Base-by-base conservation (phyloP, 192 early-diverging fungal species). In the Kickxella alabastrina region DNA sequence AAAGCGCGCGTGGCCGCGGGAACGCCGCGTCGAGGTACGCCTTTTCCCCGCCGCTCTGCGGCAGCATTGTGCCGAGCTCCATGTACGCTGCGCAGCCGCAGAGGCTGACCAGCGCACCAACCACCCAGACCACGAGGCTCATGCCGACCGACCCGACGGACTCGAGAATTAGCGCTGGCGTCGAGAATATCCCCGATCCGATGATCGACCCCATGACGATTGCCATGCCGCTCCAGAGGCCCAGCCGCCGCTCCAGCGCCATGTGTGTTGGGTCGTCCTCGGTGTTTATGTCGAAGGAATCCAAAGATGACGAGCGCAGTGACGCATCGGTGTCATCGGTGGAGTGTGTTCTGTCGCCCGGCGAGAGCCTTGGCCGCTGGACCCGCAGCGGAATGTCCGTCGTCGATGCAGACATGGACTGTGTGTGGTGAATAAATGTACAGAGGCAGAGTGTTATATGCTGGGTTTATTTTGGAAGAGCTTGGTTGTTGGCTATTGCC, bases 21-120 rank as follows among this genome's bases (percentile, higher is more conserved):
- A 68, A 83, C n/a, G 68, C 68, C 28, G 67, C 58, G 13, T 73
- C 78, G 38, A 83, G 68, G 46, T 83, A 83, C 52, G 78, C 78
- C 68, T 82, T 73, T 56, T 85, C 84, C 18, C 84, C 84, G 10
- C 84, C 84, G 47, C 75, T 78, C 2, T 56, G 39, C 3, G 71
- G 68, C 26, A 82, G 47, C 79, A 80, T 78, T 0, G 77, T 77
- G 9, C 80, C 80, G 10, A 80, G 55, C 55, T 80, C 79, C 49
- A 82, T 59, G 25, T 80, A 80, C 28, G 65, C 56, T 0, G 57
- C 46, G 22, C 68, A 70, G 4, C 64, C 68, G 42, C 68, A 71
- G 10, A 67, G 17, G 35, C 68, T 78, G 28, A 72, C 50, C 3
- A 40, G 27, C 0, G 65, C 75, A 18, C 75, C 75, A 10, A 78